Evolutionary conservation across 305 asterid genomes (phyloP), one percentile per base, ranked within the genome.

Genomic region (Salvia sclarea): DNA sequence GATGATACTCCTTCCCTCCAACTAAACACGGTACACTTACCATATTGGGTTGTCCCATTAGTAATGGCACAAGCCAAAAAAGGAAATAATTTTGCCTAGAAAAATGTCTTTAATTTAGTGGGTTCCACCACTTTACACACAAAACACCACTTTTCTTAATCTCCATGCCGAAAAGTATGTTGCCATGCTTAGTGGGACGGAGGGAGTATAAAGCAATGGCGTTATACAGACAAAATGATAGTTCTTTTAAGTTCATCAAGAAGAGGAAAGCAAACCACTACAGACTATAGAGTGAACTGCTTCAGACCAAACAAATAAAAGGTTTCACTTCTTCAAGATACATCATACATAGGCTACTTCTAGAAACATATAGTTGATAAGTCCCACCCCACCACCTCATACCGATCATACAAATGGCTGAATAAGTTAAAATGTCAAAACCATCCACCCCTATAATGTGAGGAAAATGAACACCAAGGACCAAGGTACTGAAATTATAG

Each of bases 381-480:
- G 9, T 14, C 59, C 31, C 47, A 30, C 5, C 48, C 33, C 21
- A 18, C 56, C 58, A 1, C 38, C 58, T 28, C 30, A 5, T 47
- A 22, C 58, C 30, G 40, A 11, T 25, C 40, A 28, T 49, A 64
- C 9, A 54, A 50, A 8, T 21, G n/a, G 33, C 57, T 21, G 14
- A 30, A 37, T 21, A 6, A n/a, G 13, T 16, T 0, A 9, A 47
- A 48, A 4, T 14, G 14, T 28, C 33, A 24, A 16, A 43, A 20
- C 16, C 18, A 35, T 52, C 40, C 21, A 50, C 45, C 69, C 47
- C 48, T 40, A 24, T 53, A 30, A 30, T 31, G 8, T 47, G 37
- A 56, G 17, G 68, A 22, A 31, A 64, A 43, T 53, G 18, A 49
- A 43, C 44, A n/a, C 60, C 56, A 41, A 3, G 33, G 28, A n/a